phyloP scores from a whole-genome alignment of 108 stramenopile genomes.

The Poteriospumella lacustris region DNA sequence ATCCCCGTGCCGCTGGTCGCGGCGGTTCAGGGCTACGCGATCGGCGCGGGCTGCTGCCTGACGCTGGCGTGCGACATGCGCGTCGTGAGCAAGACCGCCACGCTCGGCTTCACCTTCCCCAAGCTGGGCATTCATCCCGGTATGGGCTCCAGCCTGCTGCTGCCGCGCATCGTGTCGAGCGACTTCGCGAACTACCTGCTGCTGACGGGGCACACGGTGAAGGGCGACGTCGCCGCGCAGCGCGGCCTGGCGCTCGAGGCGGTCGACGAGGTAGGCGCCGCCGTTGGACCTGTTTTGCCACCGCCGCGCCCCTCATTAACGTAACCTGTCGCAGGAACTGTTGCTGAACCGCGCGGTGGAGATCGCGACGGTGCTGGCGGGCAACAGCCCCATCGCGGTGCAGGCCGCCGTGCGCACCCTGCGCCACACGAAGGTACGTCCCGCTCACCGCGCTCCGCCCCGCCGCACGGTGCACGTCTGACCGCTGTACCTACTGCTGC shows the following conservation, averaged over 20 bases:
- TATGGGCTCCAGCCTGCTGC: slow-evolving; percentile 64
- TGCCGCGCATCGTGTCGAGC: slow-evolving; percentile 50
- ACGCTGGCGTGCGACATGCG: slow-evolving; percentile 68
- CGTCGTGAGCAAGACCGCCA: slow-evolving; percentile 39
- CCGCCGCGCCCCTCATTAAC: no score
- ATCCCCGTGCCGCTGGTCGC: slow-evolving; percentile 67
- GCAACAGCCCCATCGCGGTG: background rate
- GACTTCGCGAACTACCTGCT: slow-evolving; percentile 53
- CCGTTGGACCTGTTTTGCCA: no score
- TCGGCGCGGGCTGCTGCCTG: slow-evolving; percentile 68
- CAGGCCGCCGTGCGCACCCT: background rate
- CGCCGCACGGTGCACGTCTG: no score
- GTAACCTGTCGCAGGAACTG: no score
- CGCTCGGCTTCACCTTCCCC: slow-evolving; percentile 66
- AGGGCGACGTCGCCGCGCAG: slow-evolving; percentile 33
- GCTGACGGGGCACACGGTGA: slow-evolving; percentile 53
- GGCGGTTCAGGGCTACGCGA: slow-evolving; percentile 66
- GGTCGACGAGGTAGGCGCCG: no score
- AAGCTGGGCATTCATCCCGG: slow-evolving; percentile 68
- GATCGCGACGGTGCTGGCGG: background rate
- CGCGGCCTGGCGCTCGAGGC: background rate
- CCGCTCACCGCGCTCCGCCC: no score
- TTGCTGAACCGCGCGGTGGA: slow-evolving; percentile 9
- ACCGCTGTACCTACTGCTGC: no score
- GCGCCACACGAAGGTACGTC: background rate